Percentiles rank a stretch among this genome's conserved stretches.
phyloP scores from a whole-genome alignment of 1,284 basidiomycete genomes.

The Sutorius eximius region DNA sequence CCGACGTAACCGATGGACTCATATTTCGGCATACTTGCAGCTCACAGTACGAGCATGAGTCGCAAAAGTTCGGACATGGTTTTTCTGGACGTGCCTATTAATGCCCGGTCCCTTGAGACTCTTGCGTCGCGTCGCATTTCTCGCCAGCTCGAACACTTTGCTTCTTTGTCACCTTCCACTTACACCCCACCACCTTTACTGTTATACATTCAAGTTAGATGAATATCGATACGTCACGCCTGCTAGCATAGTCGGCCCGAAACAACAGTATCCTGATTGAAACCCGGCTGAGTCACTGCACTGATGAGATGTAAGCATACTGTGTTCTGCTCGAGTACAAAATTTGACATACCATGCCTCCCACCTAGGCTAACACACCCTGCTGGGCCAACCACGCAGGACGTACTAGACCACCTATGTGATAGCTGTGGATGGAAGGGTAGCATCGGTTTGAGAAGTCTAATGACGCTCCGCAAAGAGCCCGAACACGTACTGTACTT shows the following conservation, averaged over 20 bases:
- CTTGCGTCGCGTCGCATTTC: background rate
- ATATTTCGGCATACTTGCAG: no score
- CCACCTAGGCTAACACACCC: background rate
- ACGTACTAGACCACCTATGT: conserved; percentile 9
- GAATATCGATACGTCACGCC: background rate
- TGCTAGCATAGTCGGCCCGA: background rate
- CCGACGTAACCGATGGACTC: no score
- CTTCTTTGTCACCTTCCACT: background rate
- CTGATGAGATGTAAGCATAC: background rate
- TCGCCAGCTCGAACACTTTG: background rate
- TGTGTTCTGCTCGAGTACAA: background rate
- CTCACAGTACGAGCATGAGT: no score
- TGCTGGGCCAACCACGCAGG: background rate
- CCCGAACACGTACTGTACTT: conserved; percentile 61
- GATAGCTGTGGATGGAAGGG: conserved; percentile 7
- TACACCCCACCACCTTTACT: background rate
- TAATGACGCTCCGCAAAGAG: background rate
- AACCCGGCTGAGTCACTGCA: background rate
- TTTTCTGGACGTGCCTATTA: no score
- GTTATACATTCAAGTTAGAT: background rate
- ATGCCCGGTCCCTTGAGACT: no score
- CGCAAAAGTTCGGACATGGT: no score
- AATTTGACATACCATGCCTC: background rate
- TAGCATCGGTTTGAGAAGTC: background rate
- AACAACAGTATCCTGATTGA: background rate